Evolutionary conservation across 2,329 filamentous ascomycete species (phyloP).

Genomic region (Aspergillus sojae): DNA sequence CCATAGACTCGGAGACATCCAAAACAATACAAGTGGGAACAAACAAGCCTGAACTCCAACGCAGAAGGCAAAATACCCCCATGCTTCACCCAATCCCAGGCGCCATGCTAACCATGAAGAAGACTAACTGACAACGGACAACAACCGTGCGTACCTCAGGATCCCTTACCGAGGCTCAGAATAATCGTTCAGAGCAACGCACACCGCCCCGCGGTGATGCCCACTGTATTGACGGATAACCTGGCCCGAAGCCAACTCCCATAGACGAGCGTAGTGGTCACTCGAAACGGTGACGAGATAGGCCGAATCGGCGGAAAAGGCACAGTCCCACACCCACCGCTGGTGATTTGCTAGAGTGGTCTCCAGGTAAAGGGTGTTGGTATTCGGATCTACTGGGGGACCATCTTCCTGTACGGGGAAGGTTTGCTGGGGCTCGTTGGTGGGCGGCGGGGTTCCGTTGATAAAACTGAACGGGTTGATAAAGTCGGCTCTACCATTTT

Average conservation of each 20-base stretch:
- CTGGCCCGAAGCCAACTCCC: slow-evolving; percentile 83
- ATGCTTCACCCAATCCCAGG: slow-evolving; percentile 17
- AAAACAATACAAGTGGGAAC: slow-evolving; percentile 7
- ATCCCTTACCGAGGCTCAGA: slow-evolving; percentile 45
- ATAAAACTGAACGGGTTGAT: slow-evolving; percentile 30
- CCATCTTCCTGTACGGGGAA: slow-evolving; percentile 42
- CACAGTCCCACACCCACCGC: slow-evolving; percentile 97
- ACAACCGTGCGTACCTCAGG: neutral
- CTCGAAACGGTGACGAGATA: slow-evolving; percentile 92
- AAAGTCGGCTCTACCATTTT: slow-evolving; percentile 21
- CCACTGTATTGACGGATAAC: slow-evolving; percentile 96
- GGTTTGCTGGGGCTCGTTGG: slow-evolving; percentile 31
- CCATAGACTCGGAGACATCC: slow-evolving; percentile 2
- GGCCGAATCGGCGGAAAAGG: slow-evolving; percentile 88
- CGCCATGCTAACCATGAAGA: slow-evolving; percentile 29
- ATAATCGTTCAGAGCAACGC: slow-evolving; percentile 90
- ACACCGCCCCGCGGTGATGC: slow-evolving; percentile 88
- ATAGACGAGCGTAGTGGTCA: slow-evolving; percentile 88
- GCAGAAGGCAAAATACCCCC: slow-evolving; percentile 11
- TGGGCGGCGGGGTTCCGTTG: slow-evolving; percentile 28
- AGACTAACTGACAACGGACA: slow-evolving; percentile 12
- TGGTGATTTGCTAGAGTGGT: slow-evolving; percentile 88
- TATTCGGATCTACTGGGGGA: slow-evolving; percentile 44
- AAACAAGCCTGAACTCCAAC: slow-evolving; percentile 20
- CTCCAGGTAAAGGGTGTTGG: slow-evolving; percentile 71